A percentile compares a stretch with the other conserved stretches of the same genome.
Evolutionary conservation across 1,139 yeast genomes (phyloP).

Genomic region (Eremothecium cymbalariae): DNA sequence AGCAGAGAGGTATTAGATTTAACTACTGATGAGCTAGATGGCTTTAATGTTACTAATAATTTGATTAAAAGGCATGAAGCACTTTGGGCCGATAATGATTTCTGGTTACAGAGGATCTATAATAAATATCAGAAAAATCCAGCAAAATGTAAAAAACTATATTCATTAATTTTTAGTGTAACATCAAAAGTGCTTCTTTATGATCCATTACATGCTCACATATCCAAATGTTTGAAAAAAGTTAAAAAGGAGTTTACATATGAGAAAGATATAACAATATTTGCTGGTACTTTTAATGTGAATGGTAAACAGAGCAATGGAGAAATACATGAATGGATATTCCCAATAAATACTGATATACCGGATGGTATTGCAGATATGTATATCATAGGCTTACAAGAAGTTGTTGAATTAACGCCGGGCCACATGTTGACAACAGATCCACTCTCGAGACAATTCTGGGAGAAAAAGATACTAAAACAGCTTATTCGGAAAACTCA

Average conservation of each 20-base stretch:
- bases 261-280: conserved; percentile 44
- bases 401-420: conserved; percentile 83
- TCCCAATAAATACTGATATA: conserved; percentile 34
- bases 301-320: conserved; percentile 52
- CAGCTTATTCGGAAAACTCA: conserved; percentile 43
- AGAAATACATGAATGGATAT: conserved; percentile 50
- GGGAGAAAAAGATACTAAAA: conserved; percentile 66
- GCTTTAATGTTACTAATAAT: conserved; percentile 34
- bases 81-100: conserved; percentile 57
- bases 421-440: conserved; percentile 83
- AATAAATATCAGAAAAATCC: conserved; percentile 30
- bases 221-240: conserved; percentile 46
- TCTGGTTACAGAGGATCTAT: conserved; percentile 38
- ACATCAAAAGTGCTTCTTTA: conserved; percentile 39
- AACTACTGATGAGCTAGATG: conserved; percentile 48
- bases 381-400: conserved; percentile 81
- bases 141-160: conserved; percentile 25
- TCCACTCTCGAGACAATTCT: conserved; percentile 55
- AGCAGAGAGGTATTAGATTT: conserved; percentile 54
- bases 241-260: conserved; percentile 44
- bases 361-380: conserved; percentile 46
- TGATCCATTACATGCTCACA: conserved; percentile 67
- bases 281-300: conserved; percentile 64
- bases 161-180: conserved; percentile 26
- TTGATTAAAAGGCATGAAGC: conserved; percentile 45